Evolutionary conservation across 139 green algal genomes (phyloP).

Genomic region (Tetradesmus obliquus): DNA sequence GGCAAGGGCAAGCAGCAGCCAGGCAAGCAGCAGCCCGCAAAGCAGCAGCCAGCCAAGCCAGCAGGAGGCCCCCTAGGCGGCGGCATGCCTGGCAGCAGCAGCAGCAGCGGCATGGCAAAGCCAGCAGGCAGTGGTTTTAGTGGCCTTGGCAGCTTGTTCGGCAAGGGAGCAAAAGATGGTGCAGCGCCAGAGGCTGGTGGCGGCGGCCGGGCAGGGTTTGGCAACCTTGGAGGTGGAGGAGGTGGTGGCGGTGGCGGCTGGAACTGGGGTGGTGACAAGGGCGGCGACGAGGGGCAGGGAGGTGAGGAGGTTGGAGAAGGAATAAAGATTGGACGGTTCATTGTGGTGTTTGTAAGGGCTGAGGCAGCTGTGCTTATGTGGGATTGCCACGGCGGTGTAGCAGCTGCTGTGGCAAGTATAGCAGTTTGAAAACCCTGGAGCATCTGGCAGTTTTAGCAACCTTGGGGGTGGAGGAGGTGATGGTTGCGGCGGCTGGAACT

Average conservation of each 20-base stretch:
- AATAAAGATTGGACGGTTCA: neutral
- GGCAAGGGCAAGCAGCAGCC: constrained; percentile 33
- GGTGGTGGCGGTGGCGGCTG: constrained; percentile 35
- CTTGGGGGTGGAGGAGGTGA: neutral
- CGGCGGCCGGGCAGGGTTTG: constrained; percentile 22
- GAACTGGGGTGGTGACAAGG: constrained; percentile 35
- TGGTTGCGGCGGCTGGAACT: constrained; percentile 40
- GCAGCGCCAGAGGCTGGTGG: constrained; percentile 1
- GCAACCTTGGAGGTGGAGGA: neutral
- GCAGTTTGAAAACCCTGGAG: too few relatives aligned
- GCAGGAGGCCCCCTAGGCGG: neutral
- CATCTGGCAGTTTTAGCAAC: neutral
- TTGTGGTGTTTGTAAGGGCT: neutral
- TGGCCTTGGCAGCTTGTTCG: constrained; percentile 9
- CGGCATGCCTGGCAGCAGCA: neutral
- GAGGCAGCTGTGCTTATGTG: too few relatives aligned
- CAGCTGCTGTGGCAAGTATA: too few relatives aligned
- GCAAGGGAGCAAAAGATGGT: constrained; percentile 4
- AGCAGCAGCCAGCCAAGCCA: neutral
- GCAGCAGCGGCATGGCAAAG: neutral
- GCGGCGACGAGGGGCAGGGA: constrained; percentile 15
- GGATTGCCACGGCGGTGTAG: too few relatives aligned
- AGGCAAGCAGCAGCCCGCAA: neutral
- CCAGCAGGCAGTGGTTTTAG: neutral
- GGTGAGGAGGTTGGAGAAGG: neutral